Conservation (phyloP, 148 eudicot species). For the Fagopyrum esculentum region DNA sequence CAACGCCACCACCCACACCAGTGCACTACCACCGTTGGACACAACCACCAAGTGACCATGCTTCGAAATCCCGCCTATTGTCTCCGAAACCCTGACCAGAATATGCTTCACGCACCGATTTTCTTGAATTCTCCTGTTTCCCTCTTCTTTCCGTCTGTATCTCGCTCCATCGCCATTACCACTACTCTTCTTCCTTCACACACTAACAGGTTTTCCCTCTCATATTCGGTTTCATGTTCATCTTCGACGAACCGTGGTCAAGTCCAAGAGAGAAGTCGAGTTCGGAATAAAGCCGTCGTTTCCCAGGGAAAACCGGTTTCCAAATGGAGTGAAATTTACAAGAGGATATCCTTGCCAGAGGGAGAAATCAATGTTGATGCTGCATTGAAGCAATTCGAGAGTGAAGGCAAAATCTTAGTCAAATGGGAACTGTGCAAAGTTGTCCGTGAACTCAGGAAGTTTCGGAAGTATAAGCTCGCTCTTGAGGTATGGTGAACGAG, state of each 20-base stretch:
- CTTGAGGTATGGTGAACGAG: conserved; percentile 43
- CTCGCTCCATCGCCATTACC: conserved; percentile 8
- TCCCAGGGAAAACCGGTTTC: conserved; percentile 29
- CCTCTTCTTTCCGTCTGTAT: conserved; percentile 36
- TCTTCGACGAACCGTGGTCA: conserved; percentile 22
- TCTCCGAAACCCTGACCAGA: conserved; percentile 6
- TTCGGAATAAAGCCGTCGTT: conserved; percentile 9
- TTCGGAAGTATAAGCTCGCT: conserved; percentile 45
- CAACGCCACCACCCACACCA: neutral
- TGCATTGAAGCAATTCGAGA: conserved; percentile 53
- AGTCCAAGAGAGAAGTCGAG: conserved; percentile 19
- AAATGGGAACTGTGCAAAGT: conserved; percentile 80
- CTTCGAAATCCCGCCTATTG: neutral
- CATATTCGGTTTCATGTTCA: conserved; percentile 25
- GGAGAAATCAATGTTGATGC: conserved; percentile 33
- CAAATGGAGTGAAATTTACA: conserved; percentile 55
- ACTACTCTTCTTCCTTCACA: conserved; percentile 16
- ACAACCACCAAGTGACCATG: neutral
- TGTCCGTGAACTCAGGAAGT: conserved; percentile 70
- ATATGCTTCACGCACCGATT: neutral
- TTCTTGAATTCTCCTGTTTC: conserved; percentile 26
- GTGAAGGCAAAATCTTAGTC: conserved; percentile 43
- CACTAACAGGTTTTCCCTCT: neutral
- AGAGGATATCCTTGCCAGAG: conserved; percentile 34
- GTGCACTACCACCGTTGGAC: neutral